These are phyloP conservation scores for Oryza australiensis DNA, from an alignment of 176 grass and related monocot species.

Conservation along the genomic window DNA sequence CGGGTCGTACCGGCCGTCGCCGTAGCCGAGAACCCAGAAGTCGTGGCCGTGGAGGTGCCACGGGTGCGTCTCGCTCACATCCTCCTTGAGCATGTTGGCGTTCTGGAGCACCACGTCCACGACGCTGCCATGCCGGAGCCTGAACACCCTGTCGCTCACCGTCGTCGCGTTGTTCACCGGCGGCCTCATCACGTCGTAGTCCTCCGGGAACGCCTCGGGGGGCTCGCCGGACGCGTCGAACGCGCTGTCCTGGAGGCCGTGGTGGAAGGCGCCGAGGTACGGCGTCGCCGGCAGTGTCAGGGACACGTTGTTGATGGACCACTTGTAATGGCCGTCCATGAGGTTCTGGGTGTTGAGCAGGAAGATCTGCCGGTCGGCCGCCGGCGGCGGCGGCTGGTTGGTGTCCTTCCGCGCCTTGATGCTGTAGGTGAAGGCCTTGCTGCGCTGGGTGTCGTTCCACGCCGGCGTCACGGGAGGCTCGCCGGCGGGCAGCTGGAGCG, in stretches of 20 bases:
- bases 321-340: background rate
- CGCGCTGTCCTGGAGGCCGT: background rate
- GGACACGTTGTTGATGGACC: slow-evolving; percentile 42
- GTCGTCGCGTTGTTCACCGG: background rate
- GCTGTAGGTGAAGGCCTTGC: background rate
- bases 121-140: slow-evolving; percentile 15
- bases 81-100: slow-evolving; percentile 39
- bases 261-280: slow-evolving; percentile 31
- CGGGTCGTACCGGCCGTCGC: slow-evolving; percentile 42
- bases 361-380: background rate
- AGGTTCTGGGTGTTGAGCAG: slow-evolving; percentile 41
- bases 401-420: background rate
- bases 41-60: slow-evolving; percentile 88
- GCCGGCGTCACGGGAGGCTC: background rate
- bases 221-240: slow-evolving; percentile 14
- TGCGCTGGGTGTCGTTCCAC: background rate
- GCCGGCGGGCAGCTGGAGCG: background rate
- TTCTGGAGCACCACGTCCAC: slow-evolving; percentile 83
- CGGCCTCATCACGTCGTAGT: slow-evolving; percentile 16
- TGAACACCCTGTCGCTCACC: slow-evolving; percentile 24
- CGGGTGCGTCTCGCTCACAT: slow-evolving; percentile 70
- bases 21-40: slow-evolving; percentile 89
- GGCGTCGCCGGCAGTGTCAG: slow-evolving; percentile 38
- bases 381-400: background rate
- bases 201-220: background rate